Conservation (phyloP, 495 filamentous ascomycete genomes). For the Penicillium longicatenatum region DNA sequence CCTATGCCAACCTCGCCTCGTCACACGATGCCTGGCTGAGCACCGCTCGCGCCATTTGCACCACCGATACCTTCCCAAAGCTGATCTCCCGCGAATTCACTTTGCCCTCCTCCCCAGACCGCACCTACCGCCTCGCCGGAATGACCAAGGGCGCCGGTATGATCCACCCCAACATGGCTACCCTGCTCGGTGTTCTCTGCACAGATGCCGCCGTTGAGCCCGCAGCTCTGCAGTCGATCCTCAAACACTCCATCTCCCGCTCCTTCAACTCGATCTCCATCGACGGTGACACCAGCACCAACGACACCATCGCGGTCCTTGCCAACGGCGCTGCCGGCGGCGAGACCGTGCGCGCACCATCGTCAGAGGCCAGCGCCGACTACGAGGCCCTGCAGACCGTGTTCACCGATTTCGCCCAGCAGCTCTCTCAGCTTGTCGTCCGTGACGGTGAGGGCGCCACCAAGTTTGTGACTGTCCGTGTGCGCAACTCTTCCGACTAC, state of each 20-base stretch:
- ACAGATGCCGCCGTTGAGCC: constrained; percentile 86
- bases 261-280: constrained; percentile 98
- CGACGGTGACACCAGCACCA: constrained; percentile 95
- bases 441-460: constrained; percentile 97
- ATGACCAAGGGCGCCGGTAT: constrained; percentile 99
- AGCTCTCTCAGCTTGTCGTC: constrained; percentile 89
- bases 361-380: constrained; percentile 56
- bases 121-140: constrained; percentile 80
- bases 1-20: constrained; percentile 64
- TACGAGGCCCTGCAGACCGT: constrained; percentile 65
- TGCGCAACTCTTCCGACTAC: constrained; percentile 69
- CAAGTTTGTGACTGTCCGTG: constrained; percentile 94
- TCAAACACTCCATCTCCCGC: constrained; percentile 74
- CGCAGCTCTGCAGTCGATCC: constrained; percentile 63
- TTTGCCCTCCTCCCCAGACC: constrained; percentile 74
- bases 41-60: constrained; percentile 92
- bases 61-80: constrained; percentile 99
- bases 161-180: constrained; percentile 99
- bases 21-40: constrained; percentile 84
- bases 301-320: constrained; percentile 92
- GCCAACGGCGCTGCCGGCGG: constrained; percentile 94
- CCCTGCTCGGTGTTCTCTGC: constrained; percentile 87
- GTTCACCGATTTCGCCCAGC: constrained; percentile 74
- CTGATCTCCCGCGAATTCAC: constrained; percentile 81
- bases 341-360: constrained; percentile 35